phyloP scores from a whole-genome alignment of 768 basidiomycete genomes.

The Amanita rimosa region DNA sequence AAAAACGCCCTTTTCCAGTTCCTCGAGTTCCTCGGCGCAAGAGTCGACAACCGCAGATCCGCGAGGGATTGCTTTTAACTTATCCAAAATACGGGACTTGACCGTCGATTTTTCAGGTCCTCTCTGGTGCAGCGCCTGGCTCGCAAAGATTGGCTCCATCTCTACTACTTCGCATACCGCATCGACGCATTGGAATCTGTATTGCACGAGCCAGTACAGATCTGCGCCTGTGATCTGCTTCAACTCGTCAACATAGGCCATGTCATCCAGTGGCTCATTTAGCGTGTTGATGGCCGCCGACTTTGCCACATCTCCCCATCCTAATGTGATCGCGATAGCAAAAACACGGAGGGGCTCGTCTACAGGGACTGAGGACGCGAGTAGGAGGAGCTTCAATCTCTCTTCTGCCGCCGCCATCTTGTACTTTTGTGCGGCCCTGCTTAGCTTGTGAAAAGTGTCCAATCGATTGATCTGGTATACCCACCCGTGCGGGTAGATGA shows the following conservation, averaged over 20 bases:
- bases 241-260: neutral
- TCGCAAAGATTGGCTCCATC: neutral
- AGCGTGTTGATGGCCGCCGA: neutral
- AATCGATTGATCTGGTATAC: neutral
- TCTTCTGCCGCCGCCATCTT: neutral
- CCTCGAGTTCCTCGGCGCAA: neutral
- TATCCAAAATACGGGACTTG: slow-evolving; percentile 1
- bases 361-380: neutral
- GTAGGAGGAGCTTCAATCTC: neutral
- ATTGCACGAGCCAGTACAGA: slow-evolving; percentile 1
- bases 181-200: neutral
- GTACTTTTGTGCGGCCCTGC: neutral
- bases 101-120: neutral
- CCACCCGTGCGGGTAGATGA: neutral
- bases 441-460: neutral
- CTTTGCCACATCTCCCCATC: neutral
- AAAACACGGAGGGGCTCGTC: neutral
- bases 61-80: neutral
- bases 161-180: neutral
- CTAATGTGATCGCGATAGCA: neutral
- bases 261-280: neutral
- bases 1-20: neutral
- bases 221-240: slow-evolving; percentile 2
- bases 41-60: neutral
- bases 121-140: neutral